Base-by-base conservation (phyloP, 1,139 yeast species). In the Taiozyma sp. region DNA sequence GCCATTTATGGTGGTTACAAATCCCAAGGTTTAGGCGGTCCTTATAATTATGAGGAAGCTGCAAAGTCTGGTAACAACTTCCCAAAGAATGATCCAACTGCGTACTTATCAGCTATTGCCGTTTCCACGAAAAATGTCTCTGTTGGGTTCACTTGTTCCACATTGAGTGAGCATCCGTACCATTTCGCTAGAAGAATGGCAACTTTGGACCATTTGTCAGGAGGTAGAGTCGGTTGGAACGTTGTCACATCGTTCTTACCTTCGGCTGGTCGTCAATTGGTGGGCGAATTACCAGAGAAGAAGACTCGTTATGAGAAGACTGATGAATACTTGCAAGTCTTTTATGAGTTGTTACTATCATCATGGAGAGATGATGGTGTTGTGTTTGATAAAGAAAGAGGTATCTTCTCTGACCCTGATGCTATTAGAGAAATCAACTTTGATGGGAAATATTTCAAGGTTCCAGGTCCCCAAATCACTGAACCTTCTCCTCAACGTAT, bases 141-240 rank as follows among this genome's bases (percentile, higher is more conserved):
- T 28, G 51, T 51, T 39, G 53, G 53, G 10, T 39, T 49, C 34
- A 51, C 53, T 30, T 51, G 53, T 43, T 51, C 53, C 9, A 49
- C 53, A n/a, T 43, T 51, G 26, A 69, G 72, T 51, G 76, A 72
- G 53, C 66, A 68, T 10, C 76, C 76, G 0, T 72, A 68, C 51
- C 71, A 66, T 55, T 69, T 72, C 50, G 68, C 74, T 5, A 67
- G 75, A 57, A 62, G 74, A 49, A 62, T 71, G 51, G 72, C 74
- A 3, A 70, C 75, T 3, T 62, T 72, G 32, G 75, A 72, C 50
- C 74, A 70, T 50, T 60, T 72, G 45, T 66, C 74, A 7, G 65
- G 68, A 28, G 76, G 75, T 8, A 61, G 76, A 59, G 62, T 72
- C 44, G 76, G 74, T 8, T 72, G 76, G 76, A 72, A 72, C 52